Percentiles rank a stretch among this genome's conserved stretches.
Conservation (phyloP, 225 moss, liverwort and hornwort species). For the Marchantia polymorpha region DNA sequence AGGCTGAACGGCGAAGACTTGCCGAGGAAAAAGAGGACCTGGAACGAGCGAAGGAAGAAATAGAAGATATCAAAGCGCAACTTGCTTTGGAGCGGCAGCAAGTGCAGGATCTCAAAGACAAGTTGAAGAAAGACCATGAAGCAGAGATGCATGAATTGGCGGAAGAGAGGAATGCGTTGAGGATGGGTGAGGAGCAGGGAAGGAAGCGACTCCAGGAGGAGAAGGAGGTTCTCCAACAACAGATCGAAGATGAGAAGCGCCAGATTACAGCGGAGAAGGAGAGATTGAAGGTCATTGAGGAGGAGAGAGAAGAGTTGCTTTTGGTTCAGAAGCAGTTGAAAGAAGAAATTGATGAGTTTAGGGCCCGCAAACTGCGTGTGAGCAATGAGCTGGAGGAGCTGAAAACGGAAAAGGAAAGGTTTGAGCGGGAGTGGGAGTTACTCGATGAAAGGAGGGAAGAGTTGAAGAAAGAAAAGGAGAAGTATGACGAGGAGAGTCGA, state of each 20-base stretch:
- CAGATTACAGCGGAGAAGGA: constrained; percentile 84
- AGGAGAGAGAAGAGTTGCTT: constrained; percentile 70
- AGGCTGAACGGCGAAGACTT: constrained; percentile 33
- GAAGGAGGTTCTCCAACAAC: constrained; percentile 43
- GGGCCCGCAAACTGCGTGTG: constrained; percentile 82
- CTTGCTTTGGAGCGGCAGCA: constrained; percentile 27
- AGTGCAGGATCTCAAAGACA: constrained; percentile 32
- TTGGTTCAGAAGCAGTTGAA: constrained; percentile 74
- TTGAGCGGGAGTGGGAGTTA: constrained; percentile 95
- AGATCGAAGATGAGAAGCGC: constrained; percentile 57
- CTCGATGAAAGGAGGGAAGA: constrained; percentile 90
- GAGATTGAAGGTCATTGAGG: constrained; percentile 78
- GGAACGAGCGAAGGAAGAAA: constrained; percentile 21
- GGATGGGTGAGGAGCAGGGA: constrained; percentile 56
- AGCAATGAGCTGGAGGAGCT: constrained; percentile 67
- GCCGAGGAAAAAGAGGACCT: constrained; percentile 20
- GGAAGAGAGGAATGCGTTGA: constrained; percentile 53
- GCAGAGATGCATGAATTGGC: constrained; percentile 58
- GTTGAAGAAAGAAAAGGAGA: constrained; percentile 73
- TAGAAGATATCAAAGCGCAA: constrained; percentile 21
- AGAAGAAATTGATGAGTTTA: constrained; percentile 86
- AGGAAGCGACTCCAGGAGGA: constrained; percentile 60
- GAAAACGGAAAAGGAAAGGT: constrained; percentile 80
- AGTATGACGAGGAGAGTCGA: constrained; percentile 72
- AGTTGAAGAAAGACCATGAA: constrained; percentile 55